Evolutionary conservation across 2,329 filamentous ascomycete species (phyloP).

Genomic region (Clarireedia homoeocarpa): DNA sequence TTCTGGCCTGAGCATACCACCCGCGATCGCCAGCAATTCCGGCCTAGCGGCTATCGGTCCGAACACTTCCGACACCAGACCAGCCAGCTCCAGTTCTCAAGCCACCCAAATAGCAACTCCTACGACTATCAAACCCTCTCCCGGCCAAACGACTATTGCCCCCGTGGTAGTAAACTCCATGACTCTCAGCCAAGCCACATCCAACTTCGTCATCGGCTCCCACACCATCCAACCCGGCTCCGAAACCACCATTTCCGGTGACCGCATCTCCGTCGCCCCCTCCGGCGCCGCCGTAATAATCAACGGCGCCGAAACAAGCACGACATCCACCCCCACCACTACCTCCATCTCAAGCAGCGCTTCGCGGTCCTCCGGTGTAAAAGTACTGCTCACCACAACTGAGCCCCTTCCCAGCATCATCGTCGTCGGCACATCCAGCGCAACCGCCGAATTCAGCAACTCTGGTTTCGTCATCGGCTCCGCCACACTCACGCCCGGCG

Average conservation of each 20-base stretch:
- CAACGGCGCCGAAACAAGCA: constrained; percentile 9
- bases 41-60: background rate
- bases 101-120: background rate
- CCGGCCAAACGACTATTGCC: constrained; percentile 6
- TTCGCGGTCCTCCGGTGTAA: background rate
- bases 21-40: background rate
- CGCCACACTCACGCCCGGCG: constrained; percentile 13
- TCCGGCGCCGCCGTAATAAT: constrained; percentile 17
- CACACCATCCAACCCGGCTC: constrained; percentile 21
- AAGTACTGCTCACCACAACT: constrained; percentile 1
- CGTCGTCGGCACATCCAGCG: constrained; percentile 15
- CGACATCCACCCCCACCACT: constrained; percentile 2
- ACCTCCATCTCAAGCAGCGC: background rate
- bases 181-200: constrained; percentile 16
- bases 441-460: constrained; percentile 16
- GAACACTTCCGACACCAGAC: background rate
- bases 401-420: constrained; percentile 11
- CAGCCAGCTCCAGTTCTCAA: background rate
- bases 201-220: constrained; percentile 18
- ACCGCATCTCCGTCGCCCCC: constrained; percentile 18
- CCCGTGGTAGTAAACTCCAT: constrained; percentile 18
- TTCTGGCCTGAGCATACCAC: background rate
- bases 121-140: constrained; percentile 4
- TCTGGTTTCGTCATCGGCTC: constrained; percentile 10
- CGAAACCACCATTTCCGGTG: constrained; percentile 18